phyloP scores from a whole-genome alignment of 2,329 filamentous ascomycete species.

The Colletotrichum tofieldiae region DNA sequence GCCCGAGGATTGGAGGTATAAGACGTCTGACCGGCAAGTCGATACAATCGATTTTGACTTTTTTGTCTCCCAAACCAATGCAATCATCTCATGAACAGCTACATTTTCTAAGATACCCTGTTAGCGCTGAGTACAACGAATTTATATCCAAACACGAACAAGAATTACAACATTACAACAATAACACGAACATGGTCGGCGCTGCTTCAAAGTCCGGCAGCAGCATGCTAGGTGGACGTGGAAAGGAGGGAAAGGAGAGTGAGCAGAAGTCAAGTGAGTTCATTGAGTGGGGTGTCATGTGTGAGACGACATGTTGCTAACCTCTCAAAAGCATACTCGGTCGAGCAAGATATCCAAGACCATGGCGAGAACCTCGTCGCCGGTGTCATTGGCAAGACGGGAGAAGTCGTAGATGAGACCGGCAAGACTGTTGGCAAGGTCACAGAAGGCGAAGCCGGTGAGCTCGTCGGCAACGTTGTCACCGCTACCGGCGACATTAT shows the following conservation, averaged over 20 bases:
- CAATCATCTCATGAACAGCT: constrained; percentile 36
- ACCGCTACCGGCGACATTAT: constrained; percentile 55
- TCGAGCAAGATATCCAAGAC: constrained; percentile 44
- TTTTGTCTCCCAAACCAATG: constrained; percentile 28
- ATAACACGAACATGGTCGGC: constrained; percentile 28
- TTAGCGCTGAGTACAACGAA: constrained; percentile 26
- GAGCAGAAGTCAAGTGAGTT: constrained; percentile 51
- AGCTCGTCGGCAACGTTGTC: constrained; percentile 60
- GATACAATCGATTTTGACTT: neutral
- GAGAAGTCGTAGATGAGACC: constrained; percentile 61
- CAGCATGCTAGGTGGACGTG: constrained; percentile 49
- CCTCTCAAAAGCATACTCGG: constrained; percentile 27
- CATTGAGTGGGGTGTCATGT: neutral
- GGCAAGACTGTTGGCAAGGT: constrained; percentile 62
- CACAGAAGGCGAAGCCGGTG: constrained; percentile 57
- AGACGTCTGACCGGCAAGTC: constrained; percentile 36
- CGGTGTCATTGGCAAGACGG: constrained; percentile 60
- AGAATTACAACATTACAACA: constrained; percentile 10
- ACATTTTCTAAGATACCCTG: constrained; percentile 35
- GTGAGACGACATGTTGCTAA: neutral
- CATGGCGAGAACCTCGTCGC: constrained; percentile 55
- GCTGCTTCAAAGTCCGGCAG: constrained; percentile 42
- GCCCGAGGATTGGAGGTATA: constrained; percentile 40
- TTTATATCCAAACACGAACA: constrained; percentile 42
- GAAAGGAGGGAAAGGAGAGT: constrained; percentile 53